These are phyloP conservation scores for Calonectria leucothoes DNA, from an alignment of 2,329 filamentous ascomycete species.

Conservation along the genomic window DNA sequence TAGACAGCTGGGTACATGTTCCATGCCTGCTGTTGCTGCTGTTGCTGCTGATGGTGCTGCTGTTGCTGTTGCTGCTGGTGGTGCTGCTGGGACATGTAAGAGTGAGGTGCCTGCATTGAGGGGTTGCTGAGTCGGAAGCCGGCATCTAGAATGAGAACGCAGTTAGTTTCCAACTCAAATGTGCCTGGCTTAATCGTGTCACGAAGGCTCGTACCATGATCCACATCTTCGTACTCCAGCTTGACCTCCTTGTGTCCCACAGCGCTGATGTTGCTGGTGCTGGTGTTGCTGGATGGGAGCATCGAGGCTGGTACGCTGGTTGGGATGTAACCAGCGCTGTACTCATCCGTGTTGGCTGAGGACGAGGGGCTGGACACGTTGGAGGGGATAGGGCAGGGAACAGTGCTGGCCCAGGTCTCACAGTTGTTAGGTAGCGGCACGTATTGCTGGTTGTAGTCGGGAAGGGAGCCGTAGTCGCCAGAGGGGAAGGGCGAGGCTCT, in stretches of 20 bases:
- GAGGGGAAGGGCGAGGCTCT: slow-evolving; percentile 59
- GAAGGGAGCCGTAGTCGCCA: slow-evolving; percentile 56
- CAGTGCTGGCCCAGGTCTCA: slow-evolving; percentile 58
- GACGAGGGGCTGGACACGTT: slow-evolving; percentile 65
- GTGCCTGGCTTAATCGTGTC: background rate
- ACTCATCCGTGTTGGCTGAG: slow-evolving; percentile 60
- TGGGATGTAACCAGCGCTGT: slow-evolving; percentile 58
- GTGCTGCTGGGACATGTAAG: slow-evolving; percentile 42
- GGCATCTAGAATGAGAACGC: slow-evolving; percentile 44
- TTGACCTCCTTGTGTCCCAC: slow-evolving; percentile 52
- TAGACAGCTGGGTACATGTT: slow-evolving; percentile 48
- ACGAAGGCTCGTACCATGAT: slow-evolving; percentile 40
- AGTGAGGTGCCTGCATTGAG: slow-evolving; percentile 34
- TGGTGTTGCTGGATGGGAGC: slow-evolving; percentile 47
- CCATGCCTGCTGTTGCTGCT: slow-evolving; percentile 45
- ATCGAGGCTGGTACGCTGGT: slow-evolving; percentile 61
- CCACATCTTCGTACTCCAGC: slow-evolving; percentile 54
- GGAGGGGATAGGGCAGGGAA: slow-evolving; percentile 58
- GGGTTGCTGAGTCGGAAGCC: slow-evolving; percentile 48
- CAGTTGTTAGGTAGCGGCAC: slow-evolving; percentile 54
- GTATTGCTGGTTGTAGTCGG: slow-evolving; percentile 55
- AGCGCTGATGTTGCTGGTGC: slow-evolving; percentile 43
- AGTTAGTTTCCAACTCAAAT: slow-evolving; percentile 40
- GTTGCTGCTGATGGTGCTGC: slow-evolving; percentile 39
- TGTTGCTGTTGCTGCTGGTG: slow-evolving; percentile 33